A percentile compares a stretch with the other conserved stretches of the same genome.
These are phyloP conservation scores for Phytophthora podocarpi DNA, from an alignment of 352 stramenopile genomes.

Conservation along the genomic window DNA sequence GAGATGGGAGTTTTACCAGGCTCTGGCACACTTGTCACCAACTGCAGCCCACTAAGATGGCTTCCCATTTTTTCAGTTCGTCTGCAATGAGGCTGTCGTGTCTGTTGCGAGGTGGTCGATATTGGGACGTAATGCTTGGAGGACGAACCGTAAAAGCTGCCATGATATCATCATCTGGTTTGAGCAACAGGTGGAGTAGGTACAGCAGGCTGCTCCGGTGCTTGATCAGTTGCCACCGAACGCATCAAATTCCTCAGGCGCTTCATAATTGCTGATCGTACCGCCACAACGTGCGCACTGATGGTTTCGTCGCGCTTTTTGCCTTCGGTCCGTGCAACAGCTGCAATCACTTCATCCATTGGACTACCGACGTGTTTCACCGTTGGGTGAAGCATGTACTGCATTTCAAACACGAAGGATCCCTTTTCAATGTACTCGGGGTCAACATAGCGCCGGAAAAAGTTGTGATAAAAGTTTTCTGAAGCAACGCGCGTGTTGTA, in stretches of 20 bases:
- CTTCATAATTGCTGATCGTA: background rate
- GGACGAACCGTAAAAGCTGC: background rate
- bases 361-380: background rate
- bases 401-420: background rate
- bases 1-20: background rate
- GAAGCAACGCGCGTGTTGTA: background rate
- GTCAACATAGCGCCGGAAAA: slow-evolving; percentile 1
- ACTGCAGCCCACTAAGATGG: background rate
- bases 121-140: background rate
- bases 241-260: background rate
- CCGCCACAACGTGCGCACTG: background rate
- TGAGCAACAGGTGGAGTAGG: background rate
- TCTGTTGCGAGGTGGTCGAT: background rate
- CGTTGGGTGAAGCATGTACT: background rate
- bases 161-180: background rate
- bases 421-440: background rate
- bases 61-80: background rate
- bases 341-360: background rate
- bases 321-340: background rate
- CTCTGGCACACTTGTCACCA: background rate
- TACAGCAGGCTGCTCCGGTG: background rate
- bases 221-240: background rate
- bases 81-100: background rate
- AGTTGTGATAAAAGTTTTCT: slow-evolving; percentile 1
- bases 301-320: background rate